Conservation (phyloP, 163 green algal genomes). For the Chlamydomonas reinhardtii region DNA sequence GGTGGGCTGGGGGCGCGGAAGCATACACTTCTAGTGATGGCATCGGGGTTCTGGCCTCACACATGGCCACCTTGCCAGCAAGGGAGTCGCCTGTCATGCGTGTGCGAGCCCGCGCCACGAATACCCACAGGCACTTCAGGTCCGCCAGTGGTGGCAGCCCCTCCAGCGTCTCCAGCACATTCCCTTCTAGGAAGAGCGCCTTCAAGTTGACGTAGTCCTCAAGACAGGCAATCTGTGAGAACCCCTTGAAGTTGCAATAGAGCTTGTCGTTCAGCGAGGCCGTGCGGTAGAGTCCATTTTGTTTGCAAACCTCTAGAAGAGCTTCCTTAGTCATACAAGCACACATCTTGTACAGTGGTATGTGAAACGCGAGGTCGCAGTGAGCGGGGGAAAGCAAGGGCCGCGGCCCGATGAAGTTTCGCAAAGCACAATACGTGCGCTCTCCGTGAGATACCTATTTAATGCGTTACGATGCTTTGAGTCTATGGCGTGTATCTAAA, state of each 20-base stretch:
- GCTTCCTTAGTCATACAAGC: conserved; percentile 71
- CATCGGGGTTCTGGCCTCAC: too few species aligned
- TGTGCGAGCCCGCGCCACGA: too few species aligned
- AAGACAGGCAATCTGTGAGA: conserved; percentile 76
- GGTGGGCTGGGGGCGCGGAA: too few species aligned
- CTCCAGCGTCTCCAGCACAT: conserved; percentile 81
- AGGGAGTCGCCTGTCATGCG: too few species aligned
- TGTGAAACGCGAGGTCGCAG: too few species aligned
- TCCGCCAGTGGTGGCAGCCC: conserved; percentile 78
- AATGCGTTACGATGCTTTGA: too few species aligned
- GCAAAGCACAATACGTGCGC: too few species aligned
- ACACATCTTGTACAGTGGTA: neutral
- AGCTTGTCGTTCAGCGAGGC: conserved; percentile 91
- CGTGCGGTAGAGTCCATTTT: conserved; percentile 85
- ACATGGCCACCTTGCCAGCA: too few species aligned
- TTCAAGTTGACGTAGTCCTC: conserved; percentile 86
- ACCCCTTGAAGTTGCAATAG: conserved; percentile 89
- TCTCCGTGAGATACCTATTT: too few species aligned
- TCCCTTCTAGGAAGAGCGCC: conserved; percentile 91
- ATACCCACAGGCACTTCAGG: conserved; percentile 86
- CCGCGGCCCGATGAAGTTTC: conserved; percentile 15
- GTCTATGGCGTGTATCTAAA: too few species aligned
- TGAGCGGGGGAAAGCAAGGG: too few species aligned
- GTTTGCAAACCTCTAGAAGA: conserved; percentile 78
- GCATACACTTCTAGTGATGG: too few species aligned